Percentiles rank a stretch among this genome's conserved stretches.
Evolutionary conservation across 2,329 filamentous ascomycete species (phyloP).

Genomic region (Neurospora sp.): DNA sequence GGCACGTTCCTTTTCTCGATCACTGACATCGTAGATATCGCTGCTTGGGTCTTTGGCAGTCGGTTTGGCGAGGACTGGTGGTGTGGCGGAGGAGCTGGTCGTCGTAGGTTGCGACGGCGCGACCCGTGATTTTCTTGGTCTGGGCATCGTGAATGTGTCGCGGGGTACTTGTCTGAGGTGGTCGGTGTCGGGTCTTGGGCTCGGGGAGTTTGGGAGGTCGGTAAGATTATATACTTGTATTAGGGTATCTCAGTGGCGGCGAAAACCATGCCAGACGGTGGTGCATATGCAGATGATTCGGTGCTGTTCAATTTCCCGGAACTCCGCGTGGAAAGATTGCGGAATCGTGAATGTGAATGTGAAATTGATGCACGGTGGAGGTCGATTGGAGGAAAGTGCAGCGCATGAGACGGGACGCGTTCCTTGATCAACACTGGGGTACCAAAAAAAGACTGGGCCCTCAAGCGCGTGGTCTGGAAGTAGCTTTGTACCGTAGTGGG

Average conservation of each 20-base stretch:
- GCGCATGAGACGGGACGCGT: neutral
- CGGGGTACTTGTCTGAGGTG: neutral
- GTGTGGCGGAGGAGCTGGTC: constrained; percentile 9
- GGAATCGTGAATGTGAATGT: neutral
- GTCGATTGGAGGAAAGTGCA: neutral
- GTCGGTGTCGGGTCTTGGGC: neutral
- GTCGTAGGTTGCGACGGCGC: constrained; percentile 15
- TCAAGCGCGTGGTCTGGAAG: neutral
- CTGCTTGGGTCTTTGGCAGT: constrained; percentile 14
- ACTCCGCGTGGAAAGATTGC: neutral
- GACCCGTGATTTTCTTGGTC: constrained; percentile 23
- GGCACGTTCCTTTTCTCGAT: constrained; percentile 22
- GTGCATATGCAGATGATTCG: neutral
- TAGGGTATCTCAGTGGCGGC: neutral
- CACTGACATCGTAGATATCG: constrained; percentile 27
- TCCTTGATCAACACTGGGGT: neutral
- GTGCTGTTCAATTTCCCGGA: neutral
- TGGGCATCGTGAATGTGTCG: constrained; percentile 18
- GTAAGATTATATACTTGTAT: neutral
- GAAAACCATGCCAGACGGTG: neutral
- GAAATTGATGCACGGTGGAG: neutral
- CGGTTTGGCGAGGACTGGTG: constrained; percentile 7
- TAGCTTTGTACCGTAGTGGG: neutral
- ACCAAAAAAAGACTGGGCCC: neutral
- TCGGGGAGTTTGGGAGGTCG: neutral